These are phyloP conservation scores for Inga oerstediana DNA, from an alignment of 306 rosid species.

Conservation along the genomic window DNA sequence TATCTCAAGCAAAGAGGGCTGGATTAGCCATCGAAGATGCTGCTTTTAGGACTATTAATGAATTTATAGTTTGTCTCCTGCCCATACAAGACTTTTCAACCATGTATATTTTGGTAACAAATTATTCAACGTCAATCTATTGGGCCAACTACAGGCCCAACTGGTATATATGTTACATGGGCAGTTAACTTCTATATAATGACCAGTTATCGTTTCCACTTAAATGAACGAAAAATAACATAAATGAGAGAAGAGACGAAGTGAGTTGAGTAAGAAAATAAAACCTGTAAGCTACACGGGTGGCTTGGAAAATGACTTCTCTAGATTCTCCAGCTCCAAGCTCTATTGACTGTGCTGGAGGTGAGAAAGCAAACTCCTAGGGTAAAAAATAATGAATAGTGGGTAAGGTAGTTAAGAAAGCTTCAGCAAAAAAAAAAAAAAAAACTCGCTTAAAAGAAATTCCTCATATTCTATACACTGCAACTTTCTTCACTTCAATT, in stretches of 20 bases:
- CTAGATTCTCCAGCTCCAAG: conserved; percentile 87
- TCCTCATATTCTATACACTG: conserved; percentile 23
- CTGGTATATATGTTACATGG: conserved; percentile 4
- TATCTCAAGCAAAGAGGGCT: conserved; percentile 3
- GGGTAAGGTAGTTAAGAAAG: conserved; percentile 34
- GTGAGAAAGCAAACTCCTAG: conserved; percentile 94
- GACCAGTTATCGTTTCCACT: background rate
- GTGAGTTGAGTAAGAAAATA: conserved; percentile 32
- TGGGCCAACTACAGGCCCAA: conserved; percentile 24
- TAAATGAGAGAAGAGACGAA: conserved; percentile 15
- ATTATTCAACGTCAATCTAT: conserved; percentile 28
- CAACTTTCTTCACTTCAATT: conserved; percentile 17
- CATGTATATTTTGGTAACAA: background rate
- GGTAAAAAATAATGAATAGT: conserved; percentile 18
- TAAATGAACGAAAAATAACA: conserved; percentile 28
- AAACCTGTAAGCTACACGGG: conserved; percentile 98
- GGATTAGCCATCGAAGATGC: background rate
- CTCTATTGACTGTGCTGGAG: conserved; percentile 88
- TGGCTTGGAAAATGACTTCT: conserved; percentile 87
- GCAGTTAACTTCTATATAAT: conserved; percentile 4
- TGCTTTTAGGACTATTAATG: background rate
- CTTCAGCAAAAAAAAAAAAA: background rate
- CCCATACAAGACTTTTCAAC: conserved; percentile 5
- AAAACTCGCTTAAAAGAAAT: background rate
- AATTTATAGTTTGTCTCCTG: background rate